Evolutionary conservation across 176 grass and related monocot species (phyloP).

Genomic region (Oryza meridionalis): DNA sequence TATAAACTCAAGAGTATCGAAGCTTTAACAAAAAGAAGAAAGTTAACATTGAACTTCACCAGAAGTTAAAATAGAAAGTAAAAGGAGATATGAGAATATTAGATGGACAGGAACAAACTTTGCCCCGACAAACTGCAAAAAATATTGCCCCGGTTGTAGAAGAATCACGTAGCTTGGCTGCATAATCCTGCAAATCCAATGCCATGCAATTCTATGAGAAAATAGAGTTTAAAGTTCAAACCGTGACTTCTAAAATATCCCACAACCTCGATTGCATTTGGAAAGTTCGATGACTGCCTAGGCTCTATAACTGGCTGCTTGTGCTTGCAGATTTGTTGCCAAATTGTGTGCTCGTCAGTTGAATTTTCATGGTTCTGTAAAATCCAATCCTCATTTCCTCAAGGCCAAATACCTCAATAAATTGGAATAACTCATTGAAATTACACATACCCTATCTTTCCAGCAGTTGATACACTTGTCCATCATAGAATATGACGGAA

Average conservation of each 20-base stretch:
- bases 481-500: conserved; percentile 99
- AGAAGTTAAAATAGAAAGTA: conserved; percentile 30
- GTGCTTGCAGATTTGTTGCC: conserved; percentile 90
- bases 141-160: conserved; percentile 89
- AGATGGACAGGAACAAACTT: conserved; percentile 64
- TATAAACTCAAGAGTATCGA: conserved; percentile 9
- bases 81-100: conserved; percentile 36
- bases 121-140: conserved; percentile 99
- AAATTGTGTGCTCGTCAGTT: conserved; percentile 68
- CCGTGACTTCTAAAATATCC: conserved; percentile 31
- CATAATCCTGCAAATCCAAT: conserved; percentile 80
- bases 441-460: conserved; percentile 75
- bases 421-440: conserved; percentile 29
- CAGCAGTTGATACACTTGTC: conserved; percentile 88
- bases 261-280: conserved; percentile 85
- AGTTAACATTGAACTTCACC: conserved; percentile 35
- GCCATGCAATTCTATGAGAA: conserved; percentile 29
- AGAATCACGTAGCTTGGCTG: conserved; percentile 68
- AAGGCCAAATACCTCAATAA: conserved; percentile 36
- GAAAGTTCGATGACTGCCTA: conserved; percentile 89
- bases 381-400: conserved; percentile 20
- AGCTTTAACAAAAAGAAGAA: conserved; percentile 29
- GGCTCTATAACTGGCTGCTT: conserved; percentile 97
- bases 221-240: conserved; percentile 34
- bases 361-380: conserved; percentile 81